Percentiles rank a stretch among this genome's conserved stretches.
Evolutionary conservation across 2,329 filamentous ascomycete species (phyloP).

Genomic region (Bisporella sp.): DNA sequence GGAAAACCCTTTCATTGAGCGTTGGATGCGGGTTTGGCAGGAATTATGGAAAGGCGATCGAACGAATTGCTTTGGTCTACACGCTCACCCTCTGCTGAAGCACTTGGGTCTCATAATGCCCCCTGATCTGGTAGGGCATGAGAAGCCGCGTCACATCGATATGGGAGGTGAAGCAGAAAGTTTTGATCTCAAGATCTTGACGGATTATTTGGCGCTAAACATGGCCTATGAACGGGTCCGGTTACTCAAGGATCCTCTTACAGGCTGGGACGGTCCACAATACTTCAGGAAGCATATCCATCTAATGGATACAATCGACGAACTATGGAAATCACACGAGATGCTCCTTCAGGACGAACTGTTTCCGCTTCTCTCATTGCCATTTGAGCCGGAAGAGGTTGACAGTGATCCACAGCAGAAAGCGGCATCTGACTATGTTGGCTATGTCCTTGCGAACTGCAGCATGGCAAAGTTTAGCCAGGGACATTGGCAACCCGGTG

Average conservation of each 20-base stretch:
- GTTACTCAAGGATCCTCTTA: not conserved
- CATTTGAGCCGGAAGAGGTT: not conserved
- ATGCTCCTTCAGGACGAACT: not conserved
- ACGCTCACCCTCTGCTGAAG: not conserved
- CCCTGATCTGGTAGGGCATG: not conserved
- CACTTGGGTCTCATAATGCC: not conserved
- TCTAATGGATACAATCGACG: not conserved
- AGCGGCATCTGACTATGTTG: not conserved
- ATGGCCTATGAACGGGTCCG: not conserved
- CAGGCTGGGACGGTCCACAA: not conserved
- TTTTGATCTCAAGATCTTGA: not conserved
- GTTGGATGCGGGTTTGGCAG: constrained; percentile 33
- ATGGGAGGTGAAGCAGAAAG: not conserved
- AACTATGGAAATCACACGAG: not conserved
- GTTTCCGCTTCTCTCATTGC: not conserved
- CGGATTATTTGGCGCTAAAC: not conserved
- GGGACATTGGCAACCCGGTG: not conserved
- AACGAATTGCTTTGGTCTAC: constrained; percentile 17
- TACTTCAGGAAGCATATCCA: not conserved
- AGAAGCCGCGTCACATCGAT: not conserved
- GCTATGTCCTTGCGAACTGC: not conserved
- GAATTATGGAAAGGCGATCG: constrained; percentile 28
- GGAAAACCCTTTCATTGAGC: constrained; percentile 36
- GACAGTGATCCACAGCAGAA: not conserved
- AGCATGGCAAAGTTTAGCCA: constrained; percentile 2